phyloP scores from a whole-genome alignment of 179 eudicot genomes.

The Corrigiola litoralis region DNA sequence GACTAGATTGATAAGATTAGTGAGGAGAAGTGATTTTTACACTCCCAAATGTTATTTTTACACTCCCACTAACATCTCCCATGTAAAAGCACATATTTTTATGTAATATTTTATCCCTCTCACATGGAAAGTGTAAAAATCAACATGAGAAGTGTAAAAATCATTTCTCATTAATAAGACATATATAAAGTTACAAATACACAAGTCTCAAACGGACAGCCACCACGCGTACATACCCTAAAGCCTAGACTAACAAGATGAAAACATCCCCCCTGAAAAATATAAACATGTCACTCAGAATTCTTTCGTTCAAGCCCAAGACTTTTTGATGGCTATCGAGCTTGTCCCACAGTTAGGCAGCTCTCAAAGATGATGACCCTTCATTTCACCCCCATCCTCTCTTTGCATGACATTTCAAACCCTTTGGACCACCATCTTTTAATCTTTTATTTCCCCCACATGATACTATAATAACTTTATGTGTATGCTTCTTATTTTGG shows the following conservation, averaged over 20 bases:
- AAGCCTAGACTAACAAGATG: neutral
- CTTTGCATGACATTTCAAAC: neutral
- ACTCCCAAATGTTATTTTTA: no score
- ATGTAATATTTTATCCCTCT: no score
- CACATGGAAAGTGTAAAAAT: no score
- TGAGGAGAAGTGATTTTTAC: no score
- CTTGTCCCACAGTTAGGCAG: slow-evolving; percentile 31
- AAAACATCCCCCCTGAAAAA: slow-evolving; percentile 19
- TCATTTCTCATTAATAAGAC: no score
- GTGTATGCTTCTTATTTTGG: neutral
- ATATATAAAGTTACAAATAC: no score
- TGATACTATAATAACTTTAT: no score
- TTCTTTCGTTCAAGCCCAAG: neutral
- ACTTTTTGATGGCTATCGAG: neutral
- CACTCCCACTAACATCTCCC: no score
- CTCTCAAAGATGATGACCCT: slow-evolving; percentile 27
- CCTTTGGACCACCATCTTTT: slow-evolving; percentile 25
- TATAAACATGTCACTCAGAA: neutral
- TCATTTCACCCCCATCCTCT: slow-evolving; percentile 13
- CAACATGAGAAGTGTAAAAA: no score
- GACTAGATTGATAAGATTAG: no score
- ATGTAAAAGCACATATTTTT: no score
- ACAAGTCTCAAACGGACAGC: no score
- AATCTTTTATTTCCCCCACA: neutral
- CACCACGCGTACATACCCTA: slow-evolving; percentile 13